phyloP scores from a whole-genome alignment of 2,329 filamentous ascomycete species.

The Colletotrichum falcatum region DNA sequence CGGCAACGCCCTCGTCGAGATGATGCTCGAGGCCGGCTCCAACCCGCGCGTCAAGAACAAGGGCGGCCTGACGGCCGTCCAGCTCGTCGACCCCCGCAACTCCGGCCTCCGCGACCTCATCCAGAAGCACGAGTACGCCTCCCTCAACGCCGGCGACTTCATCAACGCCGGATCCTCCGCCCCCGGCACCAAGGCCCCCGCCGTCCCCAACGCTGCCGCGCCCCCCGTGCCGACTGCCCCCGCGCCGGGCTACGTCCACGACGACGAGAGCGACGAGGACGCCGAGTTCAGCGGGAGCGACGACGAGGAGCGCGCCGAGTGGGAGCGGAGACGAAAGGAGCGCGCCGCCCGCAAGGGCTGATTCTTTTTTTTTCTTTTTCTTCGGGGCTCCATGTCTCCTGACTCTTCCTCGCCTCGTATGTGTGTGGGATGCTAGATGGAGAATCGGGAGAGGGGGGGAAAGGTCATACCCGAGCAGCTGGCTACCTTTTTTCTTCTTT shows the following conservation, averaged over 20 bases:
- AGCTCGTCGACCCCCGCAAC: slow-evolving; percentile 81
- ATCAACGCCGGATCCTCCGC: slow-evolving; percentile 51
- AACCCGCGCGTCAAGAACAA: slow-evolving; percentile 73
- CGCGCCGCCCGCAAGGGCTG: slow-evolving; percentile 48
- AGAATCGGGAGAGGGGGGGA: background rate
- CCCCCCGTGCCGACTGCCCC: slow-evolving; percentile 41
- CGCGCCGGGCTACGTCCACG: slow-evolving; percentile 34
- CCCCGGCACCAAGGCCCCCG: slow-evolving; percentile 30
- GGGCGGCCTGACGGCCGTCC: slow-evolving; percentile 76
- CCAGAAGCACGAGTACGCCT: slow-evolving; percentile 77
- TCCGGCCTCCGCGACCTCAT: slow-evolving; percentile 70
- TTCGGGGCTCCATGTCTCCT: background rate
- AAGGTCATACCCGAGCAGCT: background rate
- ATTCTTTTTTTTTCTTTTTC: too few species aligned
- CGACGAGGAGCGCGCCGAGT: slow-evolving; percentile 72
- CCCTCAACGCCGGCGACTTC: slow-evolving; percentile 69
- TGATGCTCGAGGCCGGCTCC: slow-evolving; percentile 84
- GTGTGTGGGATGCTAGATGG: background rate
- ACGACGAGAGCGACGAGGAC: slow-evolving; percentile 59
- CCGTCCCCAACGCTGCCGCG: slow-evolving; percentile 31
- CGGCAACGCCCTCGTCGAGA: slow-evolving; percentile 76
- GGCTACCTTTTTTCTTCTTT: background rate
- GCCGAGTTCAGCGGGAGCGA: slow-evolving; percentile 74
- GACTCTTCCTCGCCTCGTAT: background rate
- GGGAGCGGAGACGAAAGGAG: slow-evolving; percentile 64